Evolutionary conservation across 805 yeast genomes (phyloP), one percentile per base, ranked within the genome.

Genomic region (Cyberlindnera maritima): DNA sequence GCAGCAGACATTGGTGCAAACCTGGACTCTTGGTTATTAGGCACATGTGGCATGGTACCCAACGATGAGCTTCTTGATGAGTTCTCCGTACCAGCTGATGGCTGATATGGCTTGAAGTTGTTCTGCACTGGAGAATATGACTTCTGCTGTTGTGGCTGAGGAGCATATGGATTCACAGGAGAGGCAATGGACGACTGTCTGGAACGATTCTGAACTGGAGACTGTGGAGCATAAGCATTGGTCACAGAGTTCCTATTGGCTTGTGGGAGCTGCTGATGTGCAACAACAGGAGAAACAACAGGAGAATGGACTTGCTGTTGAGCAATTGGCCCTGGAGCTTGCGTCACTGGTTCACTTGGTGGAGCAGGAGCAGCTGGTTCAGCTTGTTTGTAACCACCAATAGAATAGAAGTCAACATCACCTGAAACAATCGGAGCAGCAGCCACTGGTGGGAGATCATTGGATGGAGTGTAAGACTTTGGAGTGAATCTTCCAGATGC

Each of bases 401-500:
- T 44, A 10, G 56, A 41, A 19, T 44, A 47, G 36, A 52, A 53
- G 42, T 55, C 59, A 33, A 55, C 34, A 34, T 53, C 59, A n/a
- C 41, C 51, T 18, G 43, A 18, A n/a, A 46, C 42, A n/a, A 28
- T n/a, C 15, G 53, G 49, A 9, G 41, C 36, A 14, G 26, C 32
- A 12, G 43, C 40, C 11, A 19, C 35, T 28, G 35, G 34, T 8
- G 44, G 4, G n/a, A 31, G 11, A 6, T 47, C 45, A 10, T 38
- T 32, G 11, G 37, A 11, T 18, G 57, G 55, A 11, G 52, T 44
- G 20, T 50, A 48, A 5, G 54, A 36, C 29, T 46, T 49, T 33
- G 52, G 56, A 10, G 52, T 49, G 38, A 47, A 49, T 41, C 53
- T 47, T 35, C 48, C 52, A 12, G 52, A 44, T 2, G 40, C 43